Conservation (phyloP, 164 flowering plant genomes). For the Nelumbo lutea region DNA sequence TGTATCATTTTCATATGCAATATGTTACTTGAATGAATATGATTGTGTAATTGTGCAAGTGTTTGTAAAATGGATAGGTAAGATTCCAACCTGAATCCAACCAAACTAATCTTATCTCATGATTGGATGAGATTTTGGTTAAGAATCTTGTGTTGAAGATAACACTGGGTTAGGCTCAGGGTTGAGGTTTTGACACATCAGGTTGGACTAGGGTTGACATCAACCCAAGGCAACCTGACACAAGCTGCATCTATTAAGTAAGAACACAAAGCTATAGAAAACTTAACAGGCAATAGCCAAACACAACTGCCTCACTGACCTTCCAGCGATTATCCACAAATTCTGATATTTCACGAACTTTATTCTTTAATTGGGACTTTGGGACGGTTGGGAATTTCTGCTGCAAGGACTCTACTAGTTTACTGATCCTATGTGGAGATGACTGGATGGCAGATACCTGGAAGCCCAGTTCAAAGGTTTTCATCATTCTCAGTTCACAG, state of each 20-base stretch:
- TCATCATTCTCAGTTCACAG: not conserved
- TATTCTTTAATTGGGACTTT: conserved; percentile 51
- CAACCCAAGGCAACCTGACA: not conserved
- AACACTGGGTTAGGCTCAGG: too few species aligned
- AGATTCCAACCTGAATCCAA: too few species aligned
- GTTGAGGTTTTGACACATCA: too few species aligned
- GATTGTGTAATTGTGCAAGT: too few species aligned
- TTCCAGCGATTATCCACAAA: conserved; percentile 83
- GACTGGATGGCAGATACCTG: conserved; percentile 67
- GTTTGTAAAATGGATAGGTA: too few species aligned
- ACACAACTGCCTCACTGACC: conserved; percentile 36
- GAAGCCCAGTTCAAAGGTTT: conserved; percentile 2
- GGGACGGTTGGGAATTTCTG: conserved; percentile 51
- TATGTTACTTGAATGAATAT: too few species aligned
- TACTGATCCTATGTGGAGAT: conserved; percentile 49
- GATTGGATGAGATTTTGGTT: too few species aligned
- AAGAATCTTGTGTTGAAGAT: too few species aligned
- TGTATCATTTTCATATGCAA: too few species aligned
- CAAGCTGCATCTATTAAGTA: not conserved
- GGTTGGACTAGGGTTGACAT: too few species aligned
- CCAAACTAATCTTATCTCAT: too few species aligned
- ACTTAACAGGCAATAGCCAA: not conserved
- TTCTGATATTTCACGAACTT: conserved; percentile 79
- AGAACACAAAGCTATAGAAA: not conserved
- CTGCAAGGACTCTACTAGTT: conserved; percentile 57